phyloP scores from a whole-genome alignment of 345 rosid species.

The Erucastrum elatum region DNA sequence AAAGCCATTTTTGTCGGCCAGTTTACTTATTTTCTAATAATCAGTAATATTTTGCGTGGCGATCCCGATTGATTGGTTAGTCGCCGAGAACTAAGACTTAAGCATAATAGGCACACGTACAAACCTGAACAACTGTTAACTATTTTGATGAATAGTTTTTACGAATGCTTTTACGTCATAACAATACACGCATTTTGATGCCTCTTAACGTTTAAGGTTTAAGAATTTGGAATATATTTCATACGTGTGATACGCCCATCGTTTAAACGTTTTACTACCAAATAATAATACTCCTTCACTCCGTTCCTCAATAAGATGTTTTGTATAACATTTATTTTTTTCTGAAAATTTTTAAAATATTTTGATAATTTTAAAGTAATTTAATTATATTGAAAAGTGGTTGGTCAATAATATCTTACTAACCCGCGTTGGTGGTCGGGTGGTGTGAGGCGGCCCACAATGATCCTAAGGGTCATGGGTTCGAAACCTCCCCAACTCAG shows the following conservation, averaged over 20 bases:
- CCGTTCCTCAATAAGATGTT: no score
- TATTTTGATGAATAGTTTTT: background rate
- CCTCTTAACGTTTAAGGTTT: conserved; percentile 33
- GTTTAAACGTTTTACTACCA: background rate
- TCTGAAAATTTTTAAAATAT: no score
- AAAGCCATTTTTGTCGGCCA: conserved; percentile 18
- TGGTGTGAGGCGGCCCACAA: no score
- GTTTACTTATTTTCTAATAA: background rate
- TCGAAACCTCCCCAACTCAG: no score
- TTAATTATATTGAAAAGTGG: no score
- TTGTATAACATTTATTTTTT: no score
- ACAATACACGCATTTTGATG: conserved; percentile 23
- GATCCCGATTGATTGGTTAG: conserved; percentile 21
- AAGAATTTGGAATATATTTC: background rate
- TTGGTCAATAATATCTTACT: no score
- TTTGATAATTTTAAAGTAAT: no score
- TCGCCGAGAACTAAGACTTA: conserved; percentile 21
- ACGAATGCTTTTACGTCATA: conserved; percentile 36
- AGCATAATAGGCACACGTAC: conserved; percentile 34
- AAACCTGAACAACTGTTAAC: background rate
- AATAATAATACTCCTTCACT: background rate
- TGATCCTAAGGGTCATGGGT: no score
- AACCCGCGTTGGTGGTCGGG: no score
- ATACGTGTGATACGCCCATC: background rate
- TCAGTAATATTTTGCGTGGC: conserved; percentile 11